These are phyloP conservation scores for Dovyalis caffra DNA, from an alignment of 345 rosid species.

Conservation along the genomic window DNA sequence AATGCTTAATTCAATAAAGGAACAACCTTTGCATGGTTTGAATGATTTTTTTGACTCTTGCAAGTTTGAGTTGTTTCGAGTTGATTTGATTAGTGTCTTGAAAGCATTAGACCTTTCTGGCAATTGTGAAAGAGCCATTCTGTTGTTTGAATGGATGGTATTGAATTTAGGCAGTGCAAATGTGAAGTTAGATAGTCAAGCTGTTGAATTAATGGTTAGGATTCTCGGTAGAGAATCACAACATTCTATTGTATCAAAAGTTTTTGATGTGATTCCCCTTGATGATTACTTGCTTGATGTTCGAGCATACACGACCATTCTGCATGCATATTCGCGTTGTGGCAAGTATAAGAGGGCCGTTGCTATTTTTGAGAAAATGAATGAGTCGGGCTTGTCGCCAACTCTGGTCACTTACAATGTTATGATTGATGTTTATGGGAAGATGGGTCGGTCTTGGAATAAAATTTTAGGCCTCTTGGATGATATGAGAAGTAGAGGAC, in stretches of 20 bases:
- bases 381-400: constrained; percentile 63
- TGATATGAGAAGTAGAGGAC: constrained; percentile 62
- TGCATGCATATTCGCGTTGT: constrained; percentile 57
- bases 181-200: constrained; percentile 49
- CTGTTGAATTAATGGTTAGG: constrained; percentile 56
- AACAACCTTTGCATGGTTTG: constrained; percentile 50
- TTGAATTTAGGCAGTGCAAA: constrained; percentile 24
- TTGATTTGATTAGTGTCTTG: constrained; percentile 62
- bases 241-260: constrained; percentile 57
- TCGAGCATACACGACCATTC: constrained; percentile 72
- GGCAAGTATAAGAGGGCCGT: constrained; percentile 65
- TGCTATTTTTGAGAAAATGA: constrained; percentile 62
- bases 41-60: constrained; percentile 50
- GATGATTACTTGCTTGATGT: constrained; percentile 60
- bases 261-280: constrained; percentile 65
- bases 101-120: constrained; percentile 65
- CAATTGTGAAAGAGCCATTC: constrained; percentile 67
- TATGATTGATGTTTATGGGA: constrained; percentile 85
- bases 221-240: constrained; percentile 83
- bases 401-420: constrained; percentile 87
- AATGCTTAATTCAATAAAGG: constrained; percentile 46
- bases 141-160: constrained; percentile 68
- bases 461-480: constrained; percentile 59
- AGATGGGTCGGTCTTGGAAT: constrained; percentile 81
- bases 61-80: constrained; percentile 48